Evolutionary conservation across 345 rosid species (phyloP), one percentile per base, ranked within the genome.

Genomic region (Populus alba): DNA sequence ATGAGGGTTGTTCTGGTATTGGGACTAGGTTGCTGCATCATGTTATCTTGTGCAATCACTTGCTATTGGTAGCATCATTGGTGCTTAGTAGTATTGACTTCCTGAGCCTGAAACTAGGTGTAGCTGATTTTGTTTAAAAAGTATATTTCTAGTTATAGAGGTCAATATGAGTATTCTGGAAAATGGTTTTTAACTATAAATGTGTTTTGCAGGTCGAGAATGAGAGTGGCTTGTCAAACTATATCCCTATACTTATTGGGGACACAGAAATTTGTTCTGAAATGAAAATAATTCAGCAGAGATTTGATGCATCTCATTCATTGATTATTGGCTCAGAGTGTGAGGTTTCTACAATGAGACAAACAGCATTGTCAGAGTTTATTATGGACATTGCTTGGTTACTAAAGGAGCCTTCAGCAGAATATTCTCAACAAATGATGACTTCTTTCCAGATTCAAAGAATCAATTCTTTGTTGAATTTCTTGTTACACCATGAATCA

Each of bases 331-430:
- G 82, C 67, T 81, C 88, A 76, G 82, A 68, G n/a, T 90, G 94
- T 65, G 82, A 84, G 81, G 83, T 75, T 51, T 87, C 82, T 70
- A 76, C 83, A 59, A 69, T 45, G 74, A 85, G 88, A 63, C 97
- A 91, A 71, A 75, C 75, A 65, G 75, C 85, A 7, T 85, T 87
- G 73, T 87, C 93, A 35, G 98, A 95, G 55, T 83, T 96, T 76
- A 39, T 92, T 43, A 78, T 88, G 81, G 99, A 94, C 85, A 87
- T 94, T 71, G 98, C 94, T 33, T 96, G 99, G 99, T 81, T 93
- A 68, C 87, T 94, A 67, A 90, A 84, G 85, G 88, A 83, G 77
- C 97, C 97, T 39, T 77, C 84, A 45, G 73, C 82, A 68, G 97
- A 92, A 78, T 82, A 75, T 80, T 75, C 84, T 72, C 86, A 85